Percentiles rank a stretch among this genome's conserved stretches.
Conservation (phyloP, 2,329 filamentous ascomycete genomes). For the Stemphylium lycopersici region DNA sequence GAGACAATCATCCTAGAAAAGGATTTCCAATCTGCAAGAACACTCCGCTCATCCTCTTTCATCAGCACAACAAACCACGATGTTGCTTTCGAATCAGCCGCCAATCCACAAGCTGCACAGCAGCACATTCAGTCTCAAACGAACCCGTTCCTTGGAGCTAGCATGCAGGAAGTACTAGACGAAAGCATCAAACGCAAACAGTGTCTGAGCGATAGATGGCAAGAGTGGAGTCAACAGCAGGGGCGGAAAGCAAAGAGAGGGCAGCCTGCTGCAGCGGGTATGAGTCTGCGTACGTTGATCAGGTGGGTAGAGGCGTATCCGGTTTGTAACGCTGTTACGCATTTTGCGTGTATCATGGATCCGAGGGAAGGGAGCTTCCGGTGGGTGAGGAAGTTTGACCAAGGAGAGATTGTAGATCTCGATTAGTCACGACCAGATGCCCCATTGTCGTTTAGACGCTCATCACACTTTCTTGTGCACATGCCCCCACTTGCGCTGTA, state of each 20-base stretch:
- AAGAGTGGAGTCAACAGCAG: conserved; percentile 9
- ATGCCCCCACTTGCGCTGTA: neutral
- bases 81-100: conserved; percentile 17
- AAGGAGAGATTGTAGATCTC: conserved; percentile 9
- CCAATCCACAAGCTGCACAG: neutral
- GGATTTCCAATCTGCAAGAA: conserved; percentile 55
- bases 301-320: conserved; percentile 60
- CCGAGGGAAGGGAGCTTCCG: conserved; percentile 55
- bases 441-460: neutral
- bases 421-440: no score
- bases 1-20: conserved; percentile 62
- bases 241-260: conserved; percentile 10
- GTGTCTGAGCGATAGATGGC: conserved; percentile 41
- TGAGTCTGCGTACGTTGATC: conserved; percentile 48
- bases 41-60: conserved; percentile 57
- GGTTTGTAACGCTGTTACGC: conserved; percentile 63
- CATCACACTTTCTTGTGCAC: neutral
- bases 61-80: conserved; percentile 66
- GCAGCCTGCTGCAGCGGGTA: conserved; percentile 17
- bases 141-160: conserved; percentile 14
- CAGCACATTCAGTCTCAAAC: conserved; percentile 11
- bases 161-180: conserved; percentile 37
- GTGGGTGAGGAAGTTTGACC: conserved; percentile 48
- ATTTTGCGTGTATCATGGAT: conserved; percentile 66
- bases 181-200: conserved; percentile 45